Evolutionary conservation across 2,329 filamentous ascomycete genomes (phyloP), one percentile per base, ranked within the genome.

Genomic region (Fusarium devonianum): DNA sequence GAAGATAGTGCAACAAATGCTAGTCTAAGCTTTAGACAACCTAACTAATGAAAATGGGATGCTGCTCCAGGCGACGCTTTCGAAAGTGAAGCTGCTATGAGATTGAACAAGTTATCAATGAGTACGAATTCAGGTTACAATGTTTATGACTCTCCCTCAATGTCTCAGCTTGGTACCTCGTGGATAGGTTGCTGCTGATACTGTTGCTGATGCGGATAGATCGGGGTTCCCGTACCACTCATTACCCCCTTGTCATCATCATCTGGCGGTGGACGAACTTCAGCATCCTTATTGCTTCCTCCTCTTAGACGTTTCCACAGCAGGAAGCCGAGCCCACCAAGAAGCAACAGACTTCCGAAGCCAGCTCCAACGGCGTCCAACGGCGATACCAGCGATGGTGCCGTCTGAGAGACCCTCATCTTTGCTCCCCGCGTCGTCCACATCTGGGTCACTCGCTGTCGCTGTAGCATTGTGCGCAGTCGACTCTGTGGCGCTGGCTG

Each of bases 321-420:
- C n/a, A 47, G 22, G 10, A 40, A 40, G 4, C 26, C 21, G 12
- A 40, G 22, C 2, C 23, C 43, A 11, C 35, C 21, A 4, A 17
- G 10, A 7, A 47, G 12, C 14, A 32, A 4, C 18, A 40, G 10
- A 2, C 23, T 26, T 1, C 28, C 26, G 2, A 47, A 12, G 1
- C 19, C 13, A 1, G 34, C 26, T 9, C n/a, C 43, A 16, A 47
- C 22, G 2, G 43, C 26, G 23, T 9, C n/a, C 43, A 16, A 47
- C 22, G 2, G 43, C 26, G 23, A 46, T 39, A 12, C 43, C 43
- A 16, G 43, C 21, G 21, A 39, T 28, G 13, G 35, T 28, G 9
- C 43, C 35, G 7, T 8, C 18, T 3, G 43, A 47, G 14, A 40
- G 26, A 7, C 34, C 26, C 6, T n/a, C 12, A 7, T 28, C 28